These are phyloP conservation scores for Coemansia sp. DNA, from an alignment of 192 early-diverging fungal genomes.

Conservation along the genomic window DNA sequence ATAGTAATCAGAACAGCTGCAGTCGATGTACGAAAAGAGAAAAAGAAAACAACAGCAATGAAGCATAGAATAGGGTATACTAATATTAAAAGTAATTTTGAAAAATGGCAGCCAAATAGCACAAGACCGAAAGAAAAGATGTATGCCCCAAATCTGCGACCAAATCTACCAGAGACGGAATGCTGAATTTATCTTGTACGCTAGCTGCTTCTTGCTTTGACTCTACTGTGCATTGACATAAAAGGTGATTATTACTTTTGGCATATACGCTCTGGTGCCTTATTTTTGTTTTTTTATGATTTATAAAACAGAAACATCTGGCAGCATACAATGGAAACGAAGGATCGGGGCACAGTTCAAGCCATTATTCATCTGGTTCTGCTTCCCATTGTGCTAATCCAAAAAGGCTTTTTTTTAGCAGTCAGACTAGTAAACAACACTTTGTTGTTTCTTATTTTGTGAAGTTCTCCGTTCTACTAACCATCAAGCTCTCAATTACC, in stretches of 20 bases:
- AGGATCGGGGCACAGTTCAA: background rate
- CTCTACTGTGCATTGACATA: background rate
- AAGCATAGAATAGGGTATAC: background rate
- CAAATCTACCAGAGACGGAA: background rate
- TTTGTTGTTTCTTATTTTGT: background rate
- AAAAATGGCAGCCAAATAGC: background rate
- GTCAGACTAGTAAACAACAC: background rate
- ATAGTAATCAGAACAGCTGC: background rate
- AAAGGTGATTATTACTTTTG: background rate
- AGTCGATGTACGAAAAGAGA: background rate
- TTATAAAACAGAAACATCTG: background rate
- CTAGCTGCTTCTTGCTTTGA: background rate
- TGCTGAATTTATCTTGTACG: background rate
- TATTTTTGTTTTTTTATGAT: background rate
- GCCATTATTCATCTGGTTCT: background rate
- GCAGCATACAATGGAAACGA: background rate
- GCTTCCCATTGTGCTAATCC: background rate
- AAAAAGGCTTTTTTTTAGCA: background rate
- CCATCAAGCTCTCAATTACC: background rate
- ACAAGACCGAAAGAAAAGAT: background rate
- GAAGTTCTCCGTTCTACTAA: background rate
- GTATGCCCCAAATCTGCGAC: background rate
- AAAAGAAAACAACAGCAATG: background rate
- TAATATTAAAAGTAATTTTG: background rate
- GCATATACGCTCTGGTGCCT: background rate